These are phyloP conservation scores for Pestalotiopsis fici DNA, from an alignment of 2,329 filamentous ascomycete species.

Conservation along the genomic window DNA sequence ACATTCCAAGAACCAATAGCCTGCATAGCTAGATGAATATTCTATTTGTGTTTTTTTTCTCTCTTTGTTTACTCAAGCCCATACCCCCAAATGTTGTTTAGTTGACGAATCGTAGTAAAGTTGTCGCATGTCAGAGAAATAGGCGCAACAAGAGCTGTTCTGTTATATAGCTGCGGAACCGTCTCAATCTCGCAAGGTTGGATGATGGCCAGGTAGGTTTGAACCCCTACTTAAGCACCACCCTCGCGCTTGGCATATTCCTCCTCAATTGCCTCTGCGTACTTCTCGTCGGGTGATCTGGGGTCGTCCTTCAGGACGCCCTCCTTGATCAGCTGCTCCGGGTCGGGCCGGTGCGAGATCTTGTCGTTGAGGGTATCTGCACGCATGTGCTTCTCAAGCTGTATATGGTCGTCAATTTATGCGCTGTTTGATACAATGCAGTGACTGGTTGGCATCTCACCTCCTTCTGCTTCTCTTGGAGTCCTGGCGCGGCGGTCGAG, in stretches of 20 bases:
- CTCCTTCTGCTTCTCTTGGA: slow-evolving; percentile 80
- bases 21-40: background rate
- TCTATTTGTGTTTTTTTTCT: background rate
- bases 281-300: slow-evolving; percentile 56
- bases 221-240: slow-evolving; percentile 46
- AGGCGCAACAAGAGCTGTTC: background rate
- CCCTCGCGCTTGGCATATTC: slow-evolving; percentile 66
- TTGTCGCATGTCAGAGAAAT: background rate
- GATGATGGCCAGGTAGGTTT: background rate
- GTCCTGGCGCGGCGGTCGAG: slow-evolving; percentile 73
- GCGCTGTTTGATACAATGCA: background rate
- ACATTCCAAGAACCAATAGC: background rate
- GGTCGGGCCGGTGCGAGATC: slow-evolving; percentile 74
- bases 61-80: background rate
- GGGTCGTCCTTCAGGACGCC: slow-evolving; percentile 76
- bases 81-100: background rate
- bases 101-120: background rate
- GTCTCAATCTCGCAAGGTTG: background rate
- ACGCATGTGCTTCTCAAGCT: slow-evolving; percentile 84
- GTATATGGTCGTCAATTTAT: background rate
- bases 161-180: background rate
- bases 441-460: slow-evolving; percentile 31
- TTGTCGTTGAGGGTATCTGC: slow-evolving; percentile 86
- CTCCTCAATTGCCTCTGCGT: slow-evolving; percentile 63
- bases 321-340: slow-evolving; percentile 75